Base-by-base conservation (phyloP, 2,329 filamentous ascomycete genomes). In the Orbilia quercus region DNA sequence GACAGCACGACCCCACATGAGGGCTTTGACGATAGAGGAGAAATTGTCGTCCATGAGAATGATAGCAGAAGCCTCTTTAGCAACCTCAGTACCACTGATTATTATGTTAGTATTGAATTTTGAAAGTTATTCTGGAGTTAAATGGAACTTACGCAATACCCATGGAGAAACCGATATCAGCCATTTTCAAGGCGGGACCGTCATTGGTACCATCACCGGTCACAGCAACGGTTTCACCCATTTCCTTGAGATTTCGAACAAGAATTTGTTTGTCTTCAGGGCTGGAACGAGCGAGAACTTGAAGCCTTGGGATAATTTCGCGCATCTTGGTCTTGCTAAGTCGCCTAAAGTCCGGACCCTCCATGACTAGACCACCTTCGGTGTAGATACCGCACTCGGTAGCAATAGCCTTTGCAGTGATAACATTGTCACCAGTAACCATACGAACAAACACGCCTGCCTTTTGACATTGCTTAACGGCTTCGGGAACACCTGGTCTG, bases 381-480 rank as follows among this genome's bases (percentile, higher is more conserved):
- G 82, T 84, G 80, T 85, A 84, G 67, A 92, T 91, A 54, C 90
- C 90, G 75, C 90, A 92, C 70, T 92, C 88, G 7, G 82, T 84
- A 1, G 90, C 89, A 76, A 92, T 92, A 1, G 90, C 90, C 55
- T 86, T 86, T 7, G 89, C 90, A 20, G 90, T 92, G 18, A 87
- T 83, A 74, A 91, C 82, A 77, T 91, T 91, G 80, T 91, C 89
- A 76, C 87, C 89, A 22, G 89, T 91, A 54, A 91, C 89, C 88
- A 91, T 90, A 76, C 89, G 88, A 51, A 91, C 88, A 63, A 87
- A 84, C 14, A 92, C 89, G 62, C 89, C 89, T 16, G 90, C 90
- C 23, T 83, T 84, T 76, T 88, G 85, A 74, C 89, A 91, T 78
- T 86, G 86, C 69, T 83, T 82, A 62, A 92, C 90, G 47, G 90